These are phyloP conservation scores for Thermochaetoides thermophila DNA, from an alignment of 495 filamentous ascomycete species.

Conservation along the genomic window DNA sequence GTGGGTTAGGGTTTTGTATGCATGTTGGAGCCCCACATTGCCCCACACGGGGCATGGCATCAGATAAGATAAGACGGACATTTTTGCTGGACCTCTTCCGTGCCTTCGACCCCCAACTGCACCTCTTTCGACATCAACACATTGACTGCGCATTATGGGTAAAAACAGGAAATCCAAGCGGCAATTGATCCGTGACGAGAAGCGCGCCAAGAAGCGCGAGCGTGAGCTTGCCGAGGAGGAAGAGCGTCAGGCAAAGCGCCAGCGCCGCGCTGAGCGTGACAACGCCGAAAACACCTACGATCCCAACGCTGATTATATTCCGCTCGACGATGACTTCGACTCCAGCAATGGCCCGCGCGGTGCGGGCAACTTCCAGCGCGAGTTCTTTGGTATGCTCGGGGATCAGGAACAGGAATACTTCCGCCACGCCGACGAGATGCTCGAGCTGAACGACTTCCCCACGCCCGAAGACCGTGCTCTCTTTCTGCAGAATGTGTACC, in stretches of 20 bases:
- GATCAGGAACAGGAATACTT: slow-evolving; percentile 92
- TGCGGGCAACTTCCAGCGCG: slow-evolving; percentile 23
- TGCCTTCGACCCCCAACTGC: not conserved
- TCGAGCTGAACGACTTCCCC: slow-evolving; percentile 75
- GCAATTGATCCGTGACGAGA: slow-evolving; percentile 32
- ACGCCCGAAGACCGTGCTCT: slow-evolving; percentile 60
- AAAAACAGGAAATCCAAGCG: slow-evolving; percentile 28
- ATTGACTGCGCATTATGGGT: slow-evolving; percentile 10
- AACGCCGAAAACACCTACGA: slow-evolving; percentile 2
- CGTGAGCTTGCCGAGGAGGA: slow-evolving; percentile 18
- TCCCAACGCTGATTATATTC: slow-evolving; percentile 15
- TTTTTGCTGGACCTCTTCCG: not conserved
- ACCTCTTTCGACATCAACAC: too few relatives aligned
- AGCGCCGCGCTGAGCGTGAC: slow-evolving; percentile 15
- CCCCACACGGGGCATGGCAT: too few relatives aligned
- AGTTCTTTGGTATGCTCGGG: slow-evolving; percentile 82
- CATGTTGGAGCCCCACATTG: too few relatives aligned
- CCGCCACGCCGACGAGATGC: slow-evolving; percentile 67
- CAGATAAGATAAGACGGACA: slow-evolving; percentile 11
- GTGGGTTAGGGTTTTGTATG: too few relatives aligned
- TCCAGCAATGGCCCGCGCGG: slow-evolving; percentile 6
- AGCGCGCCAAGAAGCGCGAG: slow-evolving; percentile 27
- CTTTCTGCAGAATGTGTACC: slow-evolving; percentile 74
- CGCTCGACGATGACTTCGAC: slow-evolving; percentile 14
- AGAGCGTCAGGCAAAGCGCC: slow-evolving; percentile 22